Evolutionary conservation across 331 rosid genomes (phyloP).

Genomic region (Pyrus hybrid): DNA sequence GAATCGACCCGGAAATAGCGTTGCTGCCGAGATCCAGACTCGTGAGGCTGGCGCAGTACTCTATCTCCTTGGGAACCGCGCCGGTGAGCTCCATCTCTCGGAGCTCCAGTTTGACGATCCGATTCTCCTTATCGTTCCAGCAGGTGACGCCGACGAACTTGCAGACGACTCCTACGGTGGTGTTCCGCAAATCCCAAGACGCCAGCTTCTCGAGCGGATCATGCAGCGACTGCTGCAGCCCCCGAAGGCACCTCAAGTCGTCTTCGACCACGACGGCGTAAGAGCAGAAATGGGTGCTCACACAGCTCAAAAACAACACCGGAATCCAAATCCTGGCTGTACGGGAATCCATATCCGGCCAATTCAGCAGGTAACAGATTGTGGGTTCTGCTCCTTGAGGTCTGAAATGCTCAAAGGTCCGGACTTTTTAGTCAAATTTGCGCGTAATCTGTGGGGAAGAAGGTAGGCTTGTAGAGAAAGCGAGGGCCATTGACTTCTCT

Average conservation of each 20-base stretch:
- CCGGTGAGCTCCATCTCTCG: constrained; percentile 50
- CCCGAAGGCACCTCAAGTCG: constrained; percentile 51
- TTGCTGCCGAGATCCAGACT: constrained; percentile 63
- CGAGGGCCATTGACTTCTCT: constrained; percentile 18
- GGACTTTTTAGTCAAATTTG: constrained; percentile 2
- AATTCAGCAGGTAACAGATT: not conserved
- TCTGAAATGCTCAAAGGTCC: not conserved
- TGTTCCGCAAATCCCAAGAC: constrained; percentile 60
- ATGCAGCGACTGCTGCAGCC: constrained; percentile 22
- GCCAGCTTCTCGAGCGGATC: constrained; percentile 31
- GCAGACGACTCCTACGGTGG: constrained; percentile 53
- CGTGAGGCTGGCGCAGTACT: constrained; percentile 60
- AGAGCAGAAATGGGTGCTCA: not conserved
- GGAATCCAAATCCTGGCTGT: constrained; percentile 5
- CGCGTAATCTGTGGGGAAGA: not conserved
- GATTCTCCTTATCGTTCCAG: constrained; percentile 79
- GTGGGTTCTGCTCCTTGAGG: not conserved
- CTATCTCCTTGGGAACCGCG: constrained; percentile 38
- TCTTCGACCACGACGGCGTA: constrained; percentile 34
- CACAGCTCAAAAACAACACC: constrained; percentile 1
- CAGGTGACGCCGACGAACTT: constrained; percentile 54
- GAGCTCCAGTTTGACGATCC: constrained; percentile 45
- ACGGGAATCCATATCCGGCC: not conserved
- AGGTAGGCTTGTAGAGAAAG: not conserved
- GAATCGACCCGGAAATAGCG: constrained; percentile 42